Evolutionary conservation across 148 eudicot genomes (phyloP), one percentile per base, ranked within the genome.

Genomic region (Beta vulgaris): DNA sequence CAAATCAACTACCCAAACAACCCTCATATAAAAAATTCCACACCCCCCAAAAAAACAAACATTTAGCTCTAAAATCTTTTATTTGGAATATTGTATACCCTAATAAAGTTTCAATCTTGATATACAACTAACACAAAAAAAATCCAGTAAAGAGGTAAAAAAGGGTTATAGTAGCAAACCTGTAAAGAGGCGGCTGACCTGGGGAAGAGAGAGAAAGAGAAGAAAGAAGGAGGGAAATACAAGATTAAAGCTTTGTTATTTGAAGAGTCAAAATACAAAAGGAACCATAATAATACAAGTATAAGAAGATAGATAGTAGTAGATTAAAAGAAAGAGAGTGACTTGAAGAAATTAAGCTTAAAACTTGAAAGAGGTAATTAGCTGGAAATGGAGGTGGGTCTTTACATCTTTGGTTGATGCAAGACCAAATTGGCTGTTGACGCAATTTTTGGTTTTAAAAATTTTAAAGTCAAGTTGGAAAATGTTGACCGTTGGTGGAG

Each of bases 401-500:
- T 13, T n/a, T n/a, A n/a, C n/a, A n/a, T n/a, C n/a, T n/a, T 49
- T 51, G 29, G 48, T 65, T 74, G 62, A 55, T 44, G 26, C 44
- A 39, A 28, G 32, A 25, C 61, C 34, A 19, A 42, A 68, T 55
- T 36, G 60, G 51, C 15, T 71, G 55, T 78, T 78, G 77, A 75
- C 74, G 53, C 35, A 65, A 6, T 60, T 7, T 29, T 15, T 60
- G n/a, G 31, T 60, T 60, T 60, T 60, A 3, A 31, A 59, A 16
- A 7, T 55, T 71, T 67, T 16, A 28, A 54, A 79, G 78, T 79
- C 82, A 79, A 79, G 82, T 73, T 75, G 82, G 78, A 46, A 69
- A 59, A 58, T 68, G 42, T 79, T 79, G 82, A 79, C 82, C 40
- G 78, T 60, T 68, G 31, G 19, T 49, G 31, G 23, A 61, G 53